Base-by-base conservation (phyloP, 2,329 filamentous ascomycete genomes). In the Hymenoscyphus linearis region DNA sequence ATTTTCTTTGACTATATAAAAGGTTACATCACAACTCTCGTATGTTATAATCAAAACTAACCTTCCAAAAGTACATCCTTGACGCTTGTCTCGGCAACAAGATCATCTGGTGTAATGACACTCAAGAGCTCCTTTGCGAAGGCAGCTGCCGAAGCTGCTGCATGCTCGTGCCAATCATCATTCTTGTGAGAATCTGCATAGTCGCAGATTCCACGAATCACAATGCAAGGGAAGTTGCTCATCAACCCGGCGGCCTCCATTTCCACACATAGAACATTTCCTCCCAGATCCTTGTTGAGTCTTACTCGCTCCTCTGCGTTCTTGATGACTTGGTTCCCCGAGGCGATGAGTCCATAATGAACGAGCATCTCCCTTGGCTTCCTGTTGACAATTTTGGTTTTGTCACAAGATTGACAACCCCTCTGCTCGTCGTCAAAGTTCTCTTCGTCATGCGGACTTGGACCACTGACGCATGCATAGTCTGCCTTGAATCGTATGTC, bases 331-430 rank as follows among this genome's bases (percentile, higher is more conserved):
- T 58, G 25, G 26, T 63, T 60, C 22, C 61, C 58, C 18, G 58
- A 63, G 26, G 52, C 55, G 53, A 63, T 60, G 26, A 35, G 55
- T 14, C 61, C 40, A 22, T 60, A 60, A 16, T 59, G 47, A 3
- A 98, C 52, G 6, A 26, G 26, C 13, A 55, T 57, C 26, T 34
- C 36, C 1, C 59, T 14, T 5, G 36, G 27, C 16, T 34, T 25
- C 36, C 62, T 18, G 25, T 52, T 2, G 4, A 58, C 22, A 13
- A 59, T n/a, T 35, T 44, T 13, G 12, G 52, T 31, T 1, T 7
- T 14, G 34, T 65, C 52, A 40, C 57, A 64, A 12, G 56, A 26
- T n/a, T 64, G 25, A 22, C 59, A 64, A 16, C 14, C 57, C 14
- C 52, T 54, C 13, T 47, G 52, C 9, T n/a, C 34, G 14, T 14